Evolutionary conservation across 177 flowering plant species (phyloP), one percentile per base, ranked within the genome.

Genomic region (Vitis hybrid): DNA sequence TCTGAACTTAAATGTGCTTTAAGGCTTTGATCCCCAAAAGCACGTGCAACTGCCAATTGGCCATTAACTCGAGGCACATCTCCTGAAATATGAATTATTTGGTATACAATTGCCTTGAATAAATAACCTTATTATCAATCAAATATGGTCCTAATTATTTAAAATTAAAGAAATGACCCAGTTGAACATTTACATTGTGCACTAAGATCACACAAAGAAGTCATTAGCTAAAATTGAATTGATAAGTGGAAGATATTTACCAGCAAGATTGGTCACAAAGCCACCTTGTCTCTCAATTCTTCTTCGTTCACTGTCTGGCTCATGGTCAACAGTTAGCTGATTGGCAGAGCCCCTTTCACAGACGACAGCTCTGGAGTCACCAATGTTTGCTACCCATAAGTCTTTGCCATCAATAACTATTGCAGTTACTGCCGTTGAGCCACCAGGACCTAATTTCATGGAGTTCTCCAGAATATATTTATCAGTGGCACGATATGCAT

Each of bases 11-110:
- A 77, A 80, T 91, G 97, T 51, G 86, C 83, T 76, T 91, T 91
- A 18, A 91, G 92, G 74, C 86, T 83, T 72, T 87, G 82, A 75
- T 91, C 94, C 18, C 94, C 97, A 84, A 91, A 91, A 57, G 97
- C 94, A 57, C 97, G 87, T 61, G 97, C 85, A 68, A 91, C 92
- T 21, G 97, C 97, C 45, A 91, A 84, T 69, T 89, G 97, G 23
- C 97, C 97, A 79, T 91, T 86, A 54, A 91, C 97, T 13, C 97
- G 80, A 34, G 97, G 91, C 14, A 91, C 97, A 74, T 91, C 94
- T 60, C 97, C 97, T 91, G 83, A 64, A 74, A 77, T 51, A 64
- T 26, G 15, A 57, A 26, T 69, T 51, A 40, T 15, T 68, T 62
- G 54, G 56, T 54, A 4, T 18, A 34, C 15, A 32, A 4, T 56